Percentiles rank a stretch among this genome's conserved stretches.
phyloP scores from a whole-genome alignment of 2,329 filamentous ascomycete species.

The Stachybotrys chartarum region DNA sequence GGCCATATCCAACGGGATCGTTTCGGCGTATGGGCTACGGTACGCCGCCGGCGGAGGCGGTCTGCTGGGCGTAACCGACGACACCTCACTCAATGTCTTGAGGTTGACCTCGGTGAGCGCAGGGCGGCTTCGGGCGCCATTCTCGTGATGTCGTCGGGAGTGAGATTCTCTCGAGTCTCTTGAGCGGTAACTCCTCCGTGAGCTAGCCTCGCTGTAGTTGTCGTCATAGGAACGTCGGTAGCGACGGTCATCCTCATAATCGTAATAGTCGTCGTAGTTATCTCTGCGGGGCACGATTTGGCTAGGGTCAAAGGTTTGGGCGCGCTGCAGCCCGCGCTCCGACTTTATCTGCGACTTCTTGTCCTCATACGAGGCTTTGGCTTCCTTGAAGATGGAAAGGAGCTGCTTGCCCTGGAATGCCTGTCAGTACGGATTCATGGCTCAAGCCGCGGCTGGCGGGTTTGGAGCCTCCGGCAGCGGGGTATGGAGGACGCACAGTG shows the following conservation, averaged over 20 bases:
- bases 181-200: constrained; percentile 28
- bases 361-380: constrained; percentile 78
- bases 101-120: constrained; percentile 47
- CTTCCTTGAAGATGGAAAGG: constrained; percentile 85
- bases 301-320: constrained; percentile 46
- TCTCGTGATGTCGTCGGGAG: constrained; percentile 22
- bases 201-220: constrained; percentile 29
- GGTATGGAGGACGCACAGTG: constrained; percentile 53
- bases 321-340: constrained; percentile 50
- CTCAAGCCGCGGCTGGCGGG: background rate
- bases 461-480: background rate
- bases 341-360: constrained; percentile 77
- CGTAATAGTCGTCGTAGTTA: constrained; percentile 23
- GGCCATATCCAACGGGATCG: constrained; percentile 33
- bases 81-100: constrained; percentile 45
- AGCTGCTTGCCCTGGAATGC: constrained; percentile 72
- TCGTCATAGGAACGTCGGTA: constrained; percentile 21
- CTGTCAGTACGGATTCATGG: background rate
- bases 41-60: constrained; percentile 36
- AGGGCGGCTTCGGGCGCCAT: constrained; percentile 21
- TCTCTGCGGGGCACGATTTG: constrained; percentile 12
- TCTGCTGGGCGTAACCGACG: constrained; percentile 37
- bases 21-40: constrained; percentile 26
- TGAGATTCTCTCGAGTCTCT: constrained; percentile 25
- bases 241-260: constrained; percentile 27